A percentile compares a stretch with the other conserved stretches of the same genome.
Conservation (phyloP, 352 stramenopile genomes). For the Phytopythium helicoides region DNA sequence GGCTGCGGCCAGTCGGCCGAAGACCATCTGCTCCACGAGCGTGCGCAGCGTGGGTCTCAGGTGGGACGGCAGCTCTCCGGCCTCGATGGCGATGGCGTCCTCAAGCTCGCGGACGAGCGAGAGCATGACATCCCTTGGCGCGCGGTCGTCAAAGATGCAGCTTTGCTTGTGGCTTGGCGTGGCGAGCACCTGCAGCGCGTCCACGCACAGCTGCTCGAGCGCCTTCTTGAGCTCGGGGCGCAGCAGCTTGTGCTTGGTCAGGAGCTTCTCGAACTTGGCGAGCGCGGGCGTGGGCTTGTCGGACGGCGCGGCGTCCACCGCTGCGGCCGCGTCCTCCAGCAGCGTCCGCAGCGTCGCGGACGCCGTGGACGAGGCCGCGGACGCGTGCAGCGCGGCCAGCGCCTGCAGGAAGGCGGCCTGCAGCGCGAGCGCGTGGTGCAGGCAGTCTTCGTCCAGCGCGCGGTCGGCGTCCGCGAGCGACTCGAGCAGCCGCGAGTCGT, state of each 20-base stretch:
- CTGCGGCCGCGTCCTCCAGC: slow-evolving; percentile 27
- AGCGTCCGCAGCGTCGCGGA: slow-evolving; percentile 30
- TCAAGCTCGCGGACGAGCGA: slow-evolving; percentile 67
- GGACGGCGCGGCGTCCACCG: slow-evolving; percentile 14
- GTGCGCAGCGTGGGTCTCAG: slow-evolving; percentile 27
- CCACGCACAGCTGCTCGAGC: slow-evolving; percentile 57
- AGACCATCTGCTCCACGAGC: slow-evolving; percentile 80
- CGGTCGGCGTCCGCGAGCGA: slow-evolving; percentile 43
- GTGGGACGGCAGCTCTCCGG: slow-evolving; percentile 18
- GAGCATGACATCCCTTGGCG: slow-evolving; percentile 62
- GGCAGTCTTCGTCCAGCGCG: slow-evolving; percentile 57
- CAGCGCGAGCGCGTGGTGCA: slow-evolving; percentile 53
- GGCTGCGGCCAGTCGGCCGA: slow-evolving; percentile 56
- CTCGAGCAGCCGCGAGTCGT: slow-evolving; percentile 47
- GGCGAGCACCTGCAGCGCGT: slow-evolving; percentile 61
- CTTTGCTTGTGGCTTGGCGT: slow-evolving; percentile 6
- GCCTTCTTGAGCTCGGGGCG: slow-evolving; percentile 60
- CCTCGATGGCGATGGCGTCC: slow-evolving; percentile 42
- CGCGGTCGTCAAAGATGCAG: slow-evolving; percentile 48
- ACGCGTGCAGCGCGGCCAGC: slow-evolving; percentile 41
- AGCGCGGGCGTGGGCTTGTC: slow-evolving; percentile 47
- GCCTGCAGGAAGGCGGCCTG: slow-evolving; percentile 58
- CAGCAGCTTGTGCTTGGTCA: slow-evolving; percentile 55
- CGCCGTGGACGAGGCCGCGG: slow-evolving; percentile 29
- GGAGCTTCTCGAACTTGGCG: slow-evolving; percentile 69